Conservation (phyloP, 305 asterid species). For the Coffea humblotiana region DNA sequence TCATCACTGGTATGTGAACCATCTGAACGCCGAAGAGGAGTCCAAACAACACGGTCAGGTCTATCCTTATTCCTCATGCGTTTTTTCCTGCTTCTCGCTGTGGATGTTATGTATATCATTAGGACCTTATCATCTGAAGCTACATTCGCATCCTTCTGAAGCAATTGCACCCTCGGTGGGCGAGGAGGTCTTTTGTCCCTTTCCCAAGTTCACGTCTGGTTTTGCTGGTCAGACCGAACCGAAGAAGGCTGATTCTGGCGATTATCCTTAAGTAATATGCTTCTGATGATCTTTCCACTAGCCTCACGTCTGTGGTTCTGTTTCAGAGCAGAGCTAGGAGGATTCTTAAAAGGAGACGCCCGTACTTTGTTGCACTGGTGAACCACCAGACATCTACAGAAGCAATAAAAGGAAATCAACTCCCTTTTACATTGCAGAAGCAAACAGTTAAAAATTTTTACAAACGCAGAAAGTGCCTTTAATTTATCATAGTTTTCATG, state of each 20-base stretch:
- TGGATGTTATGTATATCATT: constrained; percentile 44
- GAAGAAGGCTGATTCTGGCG: constrained; percentile 50
- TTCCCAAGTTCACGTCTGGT: constrained; percentile 47
- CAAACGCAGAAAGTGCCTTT: neutral
- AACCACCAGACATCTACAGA: constrained; percentile 50
- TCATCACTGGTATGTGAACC: constrained; percentile 69
- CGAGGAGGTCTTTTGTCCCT: constrained; percentile 80
- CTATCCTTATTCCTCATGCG: constrained; percentile 76
- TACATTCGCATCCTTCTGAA: constrained; percentile 55
- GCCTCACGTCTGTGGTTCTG: constrained; percentile 73
- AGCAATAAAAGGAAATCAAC: constrained; percentile 16
- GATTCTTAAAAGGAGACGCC: constrained; percentile 42
- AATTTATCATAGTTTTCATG: neutral
- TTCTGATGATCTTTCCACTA: constrained; percentile 76
- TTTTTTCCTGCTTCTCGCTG: constrained; percentile 60
- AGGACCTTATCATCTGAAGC: constrained; percentile 52
- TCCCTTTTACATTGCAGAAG: constrained; percentile 2
- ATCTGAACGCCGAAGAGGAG: constrained; percentile 77
- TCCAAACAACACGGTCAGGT: constrained; percentile 94
- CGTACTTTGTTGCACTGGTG: constrained; percentile 41
- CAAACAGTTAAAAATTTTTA: neutral
- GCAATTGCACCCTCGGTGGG: constrained; percentile 52
- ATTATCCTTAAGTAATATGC: constrained; percentile 67
- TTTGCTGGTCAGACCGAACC: constrained; percentile 48
- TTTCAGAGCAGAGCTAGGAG: constrained; percentile 37